These are phyloP conservation scores for Salix koriyanagi DNA, from an alignment of 345 rosid genomes.

Conservation along the genomic window DNA sequence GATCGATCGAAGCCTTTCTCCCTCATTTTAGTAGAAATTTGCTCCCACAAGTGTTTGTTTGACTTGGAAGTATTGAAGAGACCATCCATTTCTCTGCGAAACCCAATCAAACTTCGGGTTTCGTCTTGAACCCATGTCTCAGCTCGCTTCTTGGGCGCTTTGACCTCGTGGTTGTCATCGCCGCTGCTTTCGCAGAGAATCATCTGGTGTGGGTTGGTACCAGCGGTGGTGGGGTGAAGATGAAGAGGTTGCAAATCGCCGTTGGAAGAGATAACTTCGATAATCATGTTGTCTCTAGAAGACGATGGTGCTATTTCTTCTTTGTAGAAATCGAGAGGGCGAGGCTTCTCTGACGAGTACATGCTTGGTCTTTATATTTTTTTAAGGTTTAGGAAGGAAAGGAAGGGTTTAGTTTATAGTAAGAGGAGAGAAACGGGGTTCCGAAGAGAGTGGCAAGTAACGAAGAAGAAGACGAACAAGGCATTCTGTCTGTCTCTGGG, in stretches of 20 bases:
- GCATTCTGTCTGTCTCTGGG: too few species aligned
- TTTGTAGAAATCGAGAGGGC: slow-evolving; percentile 68
- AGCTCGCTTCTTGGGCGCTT: slow-evolving; percentile 92
- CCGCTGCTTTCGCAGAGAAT: slow-evolving; percentile 78
- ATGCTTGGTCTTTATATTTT: slow-evolving; percentile 20
- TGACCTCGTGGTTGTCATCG: slow-evolving; percentile 70
- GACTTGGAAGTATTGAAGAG: slow-evolving; percentile 95
- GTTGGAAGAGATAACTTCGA: slow-evolving; percentile 60
- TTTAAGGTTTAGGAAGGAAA: too few species aligned
- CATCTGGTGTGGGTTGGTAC: slow-evolving; percentile 50
- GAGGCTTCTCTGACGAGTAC: slow-evolving; percentile 87
- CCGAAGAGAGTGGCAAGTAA: too few species aligned
- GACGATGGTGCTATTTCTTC: slow-evolving; percentile 36
- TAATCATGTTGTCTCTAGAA: slow-evolving; percentile 64
- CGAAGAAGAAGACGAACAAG: too few species aligned
- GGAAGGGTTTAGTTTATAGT: too few species aligned
- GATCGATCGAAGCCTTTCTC: slow-evolving; percentile 96
- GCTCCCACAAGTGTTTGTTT: slow-evolving; percentile 95
- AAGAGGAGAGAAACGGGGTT: too few species aligned
- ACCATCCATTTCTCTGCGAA: slow-evolving; percentile 83
- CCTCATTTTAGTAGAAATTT: slow-evolving; percentile 84
- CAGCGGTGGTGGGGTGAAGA: slow-evolving; percentile 18
- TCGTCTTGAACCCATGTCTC: slow-evolving; percentile 99
- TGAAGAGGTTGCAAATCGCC: slow-evolving; percentile 56
- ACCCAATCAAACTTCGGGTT: slow-evolving; percentile 68